Base-by-base conservation (phyloP, 768 basidiomycete genomes). In the Hericium alpestre region DNA sequence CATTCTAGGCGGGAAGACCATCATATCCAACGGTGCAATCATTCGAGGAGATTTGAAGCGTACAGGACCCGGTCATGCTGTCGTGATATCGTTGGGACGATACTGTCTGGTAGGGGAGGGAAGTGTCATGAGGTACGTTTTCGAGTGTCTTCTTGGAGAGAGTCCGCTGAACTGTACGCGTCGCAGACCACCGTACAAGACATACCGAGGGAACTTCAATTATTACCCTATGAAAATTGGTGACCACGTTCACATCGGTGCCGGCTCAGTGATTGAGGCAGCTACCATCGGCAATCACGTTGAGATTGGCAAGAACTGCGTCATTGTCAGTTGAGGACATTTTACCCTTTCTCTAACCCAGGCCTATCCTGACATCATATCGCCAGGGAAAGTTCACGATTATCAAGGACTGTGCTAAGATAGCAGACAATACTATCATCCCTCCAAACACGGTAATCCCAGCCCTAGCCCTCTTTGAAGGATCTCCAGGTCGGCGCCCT, bases 201-300 rank as follows among this genome's bases (percentile, higher is more conserved):
- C 90, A 0, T 93, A 92, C 68, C 82, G 90, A 53, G 89, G 88
- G 59, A 85, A 87, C 60, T 91, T 92, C 76, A 96, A 97, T 66
- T 97, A 94, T 72, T 97, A 98, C 66, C 95, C 95, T 5, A 92
- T 97, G 86, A 93, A 94, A 68, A 84, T 99, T 10, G 91, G 92
- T 2, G 94, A 98, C 71, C 84, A 91, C 66, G 96, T 98, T 22
- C 87, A 95, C 60, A 90, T 99, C 48, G 95, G 94, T 15, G 82
- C 87, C n/a, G 81, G 82, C 61, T 82, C 80, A 46, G 83, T 98
- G 54, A 80, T 99, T 20, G 96, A 99, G 72, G 96, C 96, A 0
- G 93, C 94, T 0, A 87, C 86, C 2, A 93, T 98, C 51, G 95
- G 96, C 3, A 91, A 86, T 65, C 85, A 93, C 62, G 93, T 96